Conservation (phyloP, 495 filamentous ascomycete genomes). For the Neurospora sp. region DNA sequence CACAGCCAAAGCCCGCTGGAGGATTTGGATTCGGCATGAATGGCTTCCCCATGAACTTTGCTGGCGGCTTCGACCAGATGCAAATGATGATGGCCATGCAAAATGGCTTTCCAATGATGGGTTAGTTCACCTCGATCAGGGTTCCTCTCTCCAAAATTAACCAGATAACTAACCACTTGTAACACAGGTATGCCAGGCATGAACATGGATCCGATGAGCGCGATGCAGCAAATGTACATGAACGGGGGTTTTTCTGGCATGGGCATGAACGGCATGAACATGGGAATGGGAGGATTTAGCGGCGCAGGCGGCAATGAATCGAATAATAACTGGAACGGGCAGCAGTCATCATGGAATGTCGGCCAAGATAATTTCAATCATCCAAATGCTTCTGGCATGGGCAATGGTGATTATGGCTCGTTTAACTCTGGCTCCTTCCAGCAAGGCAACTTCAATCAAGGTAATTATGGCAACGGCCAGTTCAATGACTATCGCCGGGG, state of each 20-base stretch:
- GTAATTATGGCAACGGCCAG: slow-evolving; percentile 51
- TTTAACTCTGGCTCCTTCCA: slow-evolving; percentile 61
- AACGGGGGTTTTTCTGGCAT: slow-evolving; percentile 69
- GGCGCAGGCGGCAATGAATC: slow-evolving; percentile 39
- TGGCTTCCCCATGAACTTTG: slow-evolving; percentile 59
- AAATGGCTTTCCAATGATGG: slow-evolving; percentile 75
- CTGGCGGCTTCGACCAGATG: slow-evolving; percentile 62
- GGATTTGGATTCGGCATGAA: slow-evolving; percentile 37
- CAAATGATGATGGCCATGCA: slow-evolving; percentile 63
- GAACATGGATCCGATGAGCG: slow-evolving; percentile 73
- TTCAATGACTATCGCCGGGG: slow-evolving; percentile 54
- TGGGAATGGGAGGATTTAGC: slow-evolving; percentile 65
- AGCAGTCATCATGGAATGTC: slow-evolving; percentile 65
- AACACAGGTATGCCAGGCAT: slow-evolving; percentile 62
- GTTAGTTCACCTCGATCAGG: slow-evolving; percentile 42
- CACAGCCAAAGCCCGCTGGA: slow-evolving; percentile 23
- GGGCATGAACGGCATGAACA: slow-evolving; percentile 89
- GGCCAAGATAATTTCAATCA: slow-evolving; percentile 57
- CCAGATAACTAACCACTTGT: slow-evolving; percentile 17
- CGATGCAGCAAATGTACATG: slow-evolving; percentile 76
- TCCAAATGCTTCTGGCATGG: slow-evolving; percentile 66
- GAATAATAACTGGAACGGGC: slow-evolving; percentile 54
- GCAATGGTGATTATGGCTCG: slow-evolving; percentile 70
- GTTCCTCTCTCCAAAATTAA: background rate
- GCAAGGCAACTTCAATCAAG: slow-evolving; percentile 45